phyloP scores from a whole-genome alignment of 352 stramenopile genomes.

The Stramenopiles sp. region DNA sequence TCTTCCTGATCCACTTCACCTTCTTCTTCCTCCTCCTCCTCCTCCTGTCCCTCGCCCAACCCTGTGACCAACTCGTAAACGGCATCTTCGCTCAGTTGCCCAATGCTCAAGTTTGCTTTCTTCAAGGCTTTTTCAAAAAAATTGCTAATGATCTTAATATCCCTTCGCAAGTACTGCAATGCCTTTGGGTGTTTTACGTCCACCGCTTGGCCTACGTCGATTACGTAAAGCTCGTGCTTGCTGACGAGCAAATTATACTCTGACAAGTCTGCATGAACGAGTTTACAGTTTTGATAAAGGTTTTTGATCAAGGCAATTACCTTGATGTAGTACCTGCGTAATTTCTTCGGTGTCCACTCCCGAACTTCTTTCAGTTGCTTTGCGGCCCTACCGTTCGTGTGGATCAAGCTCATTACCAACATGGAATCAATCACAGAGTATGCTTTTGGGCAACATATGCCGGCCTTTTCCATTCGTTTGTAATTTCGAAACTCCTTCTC shows the following conservation, averaged over 20 bases:
- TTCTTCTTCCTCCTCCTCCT: not conserved
- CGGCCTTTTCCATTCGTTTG: slow-evolving; percentile 31
- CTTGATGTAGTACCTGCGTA: slow-evolving; percentile 35
- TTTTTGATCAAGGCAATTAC: slow-evolving; percentile 30
- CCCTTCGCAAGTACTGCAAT: slow-evolving; percentile 37
- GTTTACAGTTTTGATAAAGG: slow-evolving; percentile 34
- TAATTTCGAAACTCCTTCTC: slow-evolving; percentile 48
- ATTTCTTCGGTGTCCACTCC: slow-evolving; percentile 33
- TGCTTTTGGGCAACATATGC: slow-evolving; percentile 32
- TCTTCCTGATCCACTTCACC: not conserved
- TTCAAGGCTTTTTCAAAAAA: slow-evolving; percentile 44
- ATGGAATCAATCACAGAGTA: slow-evolving; percentile 40
- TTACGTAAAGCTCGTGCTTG: slow-evolving; percentile 49
- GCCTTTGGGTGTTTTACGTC: slow-evolving; percentile 48
- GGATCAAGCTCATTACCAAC: slow-evolving; percentile 46
- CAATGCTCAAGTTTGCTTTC: not conserved
- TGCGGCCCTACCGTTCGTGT: slow-evolving; percentile 33
- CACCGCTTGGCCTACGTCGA: slow-evolving; percentile 70
- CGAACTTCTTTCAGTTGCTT: slow-evolving; percentile 44
- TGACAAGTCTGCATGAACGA: slow-evolving; percentile 44
- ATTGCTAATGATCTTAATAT: slow-evolving; percentile 42
- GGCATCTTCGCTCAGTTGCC: not conserved
- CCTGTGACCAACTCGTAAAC: not conserved
- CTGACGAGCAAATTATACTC: slow-evolving; percentile 67
- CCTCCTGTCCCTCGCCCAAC: not conserved